These are phyloP conservation scores for Sphagnum tenellum DNA, from an alignment of 225 moss, liverwort and hornwort species.

Conservation along the genomic window DNA sequence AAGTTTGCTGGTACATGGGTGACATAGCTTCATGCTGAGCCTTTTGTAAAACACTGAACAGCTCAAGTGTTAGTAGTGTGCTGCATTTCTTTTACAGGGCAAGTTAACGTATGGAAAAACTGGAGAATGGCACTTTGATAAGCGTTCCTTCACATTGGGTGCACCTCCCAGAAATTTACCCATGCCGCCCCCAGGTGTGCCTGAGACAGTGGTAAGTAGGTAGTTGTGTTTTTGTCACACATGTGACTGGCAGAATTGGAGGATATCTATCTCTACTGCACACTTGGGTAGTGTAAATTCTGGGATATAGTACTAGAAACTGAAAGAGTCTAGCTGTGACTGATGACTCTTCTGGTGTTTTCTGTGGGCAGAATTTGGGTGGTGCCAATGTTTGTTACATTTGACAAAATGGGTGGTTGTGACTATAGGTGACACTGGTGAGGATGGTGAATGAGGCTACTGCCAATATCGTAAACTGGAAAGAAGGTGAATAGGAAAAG, in stretches of 20 bases:
- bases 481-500: conserved; percentile 35
- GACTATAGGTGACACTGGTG: conserved; percentile 60
- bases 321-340: no score
- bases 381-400: not conserved
- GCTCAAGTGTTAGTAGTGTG: not conserved
- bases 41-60: not conserved
- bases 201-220: conserved; percentile 68
- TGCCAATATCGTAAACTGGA: conserved; percentile 81
- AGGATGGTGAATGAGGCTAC: conserved; percentile 88
- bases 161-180: conserved; percentile 76
- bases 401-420: not conserved
- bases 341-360: not conserved
- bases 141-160: conserved; percentile 44
- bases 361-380: not conserved
- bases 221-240: not conserved
- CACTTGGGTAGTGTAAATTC: not conserved
- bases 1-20: no score
- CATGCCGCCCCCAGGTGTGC: conserved; percentile 74
- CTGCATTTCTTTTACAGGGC: conserved; percentile 30
- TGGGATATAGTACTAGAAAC: not conserved
- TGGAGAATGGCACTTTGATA: conserved; percentile 94
- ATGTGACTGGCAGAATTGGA: no score
- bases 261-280: no score
- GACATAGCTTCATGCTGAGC: no score
- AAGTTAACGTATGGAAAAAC: conserved; percentile 64